Evolutionary conservation across 1,284 basidiomycete species (phyloP).

Genomic region (Sparassis latifolia): DNA sequence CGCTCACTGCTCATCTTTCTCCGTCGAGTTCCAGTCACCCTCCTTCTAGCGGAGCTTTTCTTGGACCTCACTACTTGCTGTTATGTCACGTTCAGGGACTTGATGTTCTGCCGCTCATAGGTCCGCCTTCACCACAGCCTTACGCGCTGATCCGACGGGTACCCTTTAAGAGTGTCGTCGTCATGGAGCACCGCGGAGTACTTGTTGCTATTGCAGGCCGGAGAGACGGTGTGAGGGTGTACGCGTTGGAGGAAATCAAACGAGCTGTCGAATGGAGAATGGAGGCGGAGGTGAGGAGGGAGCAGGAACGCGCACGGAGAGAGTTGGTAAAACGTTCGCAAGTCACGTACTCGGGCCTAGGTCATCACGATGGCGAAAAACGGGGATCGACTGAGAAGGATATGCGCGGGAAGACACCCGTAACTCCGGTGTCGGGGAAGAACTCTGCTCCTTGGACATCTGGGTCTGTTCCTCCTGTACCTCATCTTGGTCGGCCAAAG

Average conservation of each 20-base stretch:
- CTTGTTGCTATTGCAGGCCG: conserved; percentile 78
- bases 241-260: conserved; percentile 76
- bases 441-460: conserved; percentile 19
- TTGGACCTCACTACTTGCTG: conserved; percentile 73
- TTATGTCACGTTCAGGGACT: conserved; percentile 77
- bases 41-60: conserved; percentile 68
- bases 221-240: conserved; percentile 76
- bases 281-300: conserved; percentile 68
- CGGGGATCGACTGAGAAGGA: conserved; percentile 23
- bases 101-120: conserved; percentile 68
- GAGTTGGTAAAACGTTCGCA: conserved; percentile 53
- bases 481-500: conserved; percentile 4
- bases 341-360: conserved; percentile 13
- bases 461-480: conserved; percentile 17
- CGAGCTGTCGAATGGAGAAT: conserved; percentile 80
- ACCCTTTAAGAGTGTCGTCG: conserved; percentile 75
- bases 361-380: conserved; percentile 17
- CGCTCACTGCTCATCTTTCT: conserved; percentile 58
- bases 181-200: conserved; percentile 83
- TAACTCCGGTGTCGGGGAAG: conserved; percentile 15
- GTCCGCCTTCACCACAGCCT: conserved; percentile 66
- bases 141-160: conserved; percentile 76
- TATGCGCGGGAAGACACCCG: conserved; percentile 34
- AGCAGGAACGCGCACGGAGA: conserved; percentile 58
- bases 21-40: conserved; percentile 73